phyloP scores from a whole-genome alignment of 306 rosid species.

The Pterocarpus macrocarpus region DNA sequence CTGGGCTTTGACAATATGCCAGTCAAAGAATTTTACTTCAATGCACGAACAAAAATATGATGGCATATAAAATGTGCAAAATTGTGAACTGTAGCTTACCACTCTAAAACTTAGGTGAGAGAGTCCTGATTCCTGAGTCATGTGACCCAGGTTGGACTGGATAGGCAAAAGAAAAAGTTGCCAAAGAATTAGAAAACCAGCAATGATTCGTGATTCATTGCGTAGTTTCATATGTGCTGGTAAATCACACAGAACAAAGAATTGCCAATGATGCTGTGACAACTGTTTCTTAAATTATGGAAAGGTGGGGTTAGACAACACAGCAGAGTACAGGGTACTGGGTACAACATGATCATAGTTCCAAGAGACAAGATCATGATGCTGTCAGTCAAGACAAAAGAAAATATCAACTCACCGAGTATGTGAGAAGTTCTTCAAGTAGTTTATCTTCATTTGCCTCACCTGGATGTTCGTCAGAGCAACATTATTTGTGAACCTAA shows the following conservation, averaged over 20 bases:
- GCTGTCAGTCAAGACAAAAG: conserved; percentile 20
- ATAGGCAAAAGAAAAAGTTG: background rate
- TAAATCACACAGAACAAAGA: background rate
- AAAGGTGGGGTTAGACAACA: conserved; percentile 1
- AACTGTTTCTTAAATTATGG: conserved; percentile 17
- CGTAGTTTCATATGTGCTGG: background rate
- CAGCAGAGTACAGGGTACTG: background rate
- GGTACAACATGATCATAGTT: conserved; percentile 36
- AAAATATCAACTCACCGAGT: conserved; percentile 69
- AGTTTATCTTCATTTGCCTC: conserved; percentile 75
- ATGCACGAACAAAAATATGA: background rate
- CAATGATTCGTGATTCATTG: background rate
- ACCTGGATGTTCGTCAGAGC: conserved; percentile 66
- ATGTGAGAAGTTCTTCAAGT: conserved; percentile 80
- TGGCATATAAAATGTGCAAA: background rate
- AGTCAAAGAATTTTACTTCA: background rate
- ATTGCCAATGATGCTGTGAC: conserved; percentile 15
- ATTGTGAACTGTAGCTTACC: background rate
- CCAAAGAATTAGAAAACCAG: background rate
- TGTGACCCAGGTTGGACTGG: background rate
- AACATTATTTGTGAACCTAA: conserved; percentile 40
- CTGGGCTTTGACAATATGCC: background rate
- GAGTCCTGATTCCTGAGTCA: background rate
- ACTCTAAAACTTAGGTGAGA: background rate
- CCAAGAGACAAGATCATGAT: conserved; percentile 23